Percentiles rank a stretch among this genome's conserved stretches.
These are phyloP conservation scores for button mushroom (Agaricus bisporus) DNA, from an alignment of 768 basidiomycete genomes.

Conservation along the genomic window DNA sequence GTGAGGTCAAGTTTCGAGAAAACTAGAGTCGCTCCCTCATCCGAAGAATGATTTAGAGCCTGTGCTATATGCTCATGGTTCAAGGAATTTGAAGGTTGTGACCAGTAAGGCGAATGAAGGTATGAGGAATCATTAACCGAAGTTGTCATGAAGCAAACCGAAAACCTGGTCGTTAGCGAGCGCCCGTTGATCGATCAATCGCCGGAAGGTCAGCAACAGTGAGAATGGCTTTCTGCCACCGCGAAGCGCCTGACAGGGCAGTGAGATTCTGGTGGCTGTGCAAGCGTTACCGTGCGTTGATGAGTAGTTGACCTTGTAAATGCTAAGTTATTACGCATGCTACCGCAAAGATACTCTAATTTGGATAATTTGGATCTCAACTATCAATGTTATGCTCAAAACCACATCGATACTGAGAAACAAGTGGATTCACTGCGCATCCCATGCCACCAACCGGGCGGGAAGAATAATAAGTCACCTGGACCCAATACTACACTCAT, in stretches of 20 bases:
- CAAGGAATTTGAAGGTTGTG: constrained; percentile 29
- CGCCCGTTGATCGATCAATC: background rate
- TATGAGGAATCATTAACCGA: constrained; percentile 3
- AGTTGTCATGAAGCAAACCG: constrained; percentile 5
- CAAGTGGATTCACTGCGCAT: constrained; percentile 80
- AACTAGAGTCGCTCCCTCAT: constrained; percentile 79
- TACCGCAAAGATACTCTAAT: background rate
- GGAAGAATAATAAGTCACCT: constrained; percentile 86
- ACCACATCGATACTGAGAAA: constrained; percentile 91
- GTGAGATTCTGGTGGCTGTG: constrained; percentile 7
- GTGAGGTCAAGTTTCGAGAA: constrained; percentile 75
- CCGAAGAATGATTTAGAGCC: constrained; percentile 59
- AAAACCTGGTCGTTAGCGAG: background rate
- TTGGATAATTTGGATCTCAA: background rate
- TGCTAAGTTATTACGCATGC: too few relatives aligned
- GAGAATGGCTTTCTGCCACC: background rate
- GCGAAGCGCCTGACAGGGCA: background rate
- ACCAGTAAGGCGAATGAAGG: constrained; percentile 8
- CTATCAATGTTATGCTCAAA: constrained; percentile 32
- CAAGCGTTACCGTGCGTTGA: background rate
- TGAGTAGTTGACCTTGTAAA: too few relatives aligned
- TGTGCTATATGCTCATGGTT: constrained; percentile 55
- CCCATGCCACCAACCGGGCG: constrained; percentile 93
- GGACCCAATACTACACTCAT: constrained; percentile 60
- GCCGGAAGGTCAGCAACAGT: background rate